Conservation (phyloP, 257 asterid genomes). For the Coffea eugenioides region DNA sequence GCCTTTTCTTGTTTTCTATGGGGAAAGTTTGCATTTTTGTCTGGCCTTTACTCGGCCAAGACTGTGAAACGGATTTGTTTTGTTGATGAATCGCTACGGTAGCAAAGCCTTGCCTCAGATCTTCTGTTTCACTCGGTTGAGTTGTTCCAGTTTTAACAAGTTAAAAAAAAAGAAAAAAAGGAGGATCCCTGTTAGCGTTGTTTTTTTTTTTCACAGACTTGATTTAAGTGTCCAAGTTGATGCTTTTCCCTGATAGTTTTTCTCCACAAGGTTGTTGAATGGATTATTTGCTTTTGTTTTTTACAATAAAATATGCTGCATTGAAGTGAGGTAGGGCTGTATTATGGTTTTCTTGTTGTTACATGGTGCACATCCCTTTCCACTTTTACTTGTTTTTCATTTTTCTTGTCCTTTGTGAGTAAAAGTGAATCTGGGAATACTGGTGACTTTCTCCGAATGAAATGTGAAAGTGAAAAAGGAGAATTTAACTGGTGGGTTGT, state of each 20-base stretch:
- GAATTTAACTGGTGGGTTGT: slow-evolving; percentile 25
- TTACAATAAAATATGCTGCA: not conserved
- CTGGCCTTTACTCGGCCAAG: not conserved
- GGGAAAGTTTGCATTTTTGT: not conserved
- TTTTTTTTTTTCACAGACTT: not conserved
- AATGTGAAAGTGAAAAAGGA: slow-evolving; percentile 25
- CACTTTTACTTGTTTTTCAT: slow-evolving; percentile 22
- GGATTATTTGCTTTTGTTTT: not conserved
- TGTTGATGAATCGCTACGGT: not conserved
- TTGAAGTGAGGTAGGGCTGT: slow-evolving; percentile 11
- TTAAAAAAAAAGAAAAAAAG: no score
- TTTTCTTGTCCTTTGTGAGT: slow-evolving; percentile 32
- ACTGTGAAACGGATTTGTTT: not conserved
- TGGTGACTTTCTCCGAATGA: slow-evolving; percentile 24
- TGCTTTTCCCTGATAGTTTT: not conserved
- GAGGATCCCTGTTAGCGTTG: not conserved
- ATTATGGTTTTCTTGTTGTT: slow-evolving; percentile 29
- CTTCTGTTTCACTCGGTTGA: no score
- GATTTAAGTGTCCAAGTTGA: not conserved
- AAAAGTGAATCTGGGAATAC: slow-evolving; percentile 35
- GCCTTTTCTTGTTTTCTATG: slow-evolving; percentile 10
- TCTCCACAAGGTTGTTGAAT: not conserved
- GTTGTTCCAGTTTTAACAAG: not conserved
- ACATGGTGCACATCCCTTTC: slow-evolving; percentile 39
- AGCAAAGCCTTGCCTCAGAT: not conserved